Evolutionary conservation across 176 grass and related monocot genomes (phyloP).

Genomic region (Raddia distichophylla): DNA sequence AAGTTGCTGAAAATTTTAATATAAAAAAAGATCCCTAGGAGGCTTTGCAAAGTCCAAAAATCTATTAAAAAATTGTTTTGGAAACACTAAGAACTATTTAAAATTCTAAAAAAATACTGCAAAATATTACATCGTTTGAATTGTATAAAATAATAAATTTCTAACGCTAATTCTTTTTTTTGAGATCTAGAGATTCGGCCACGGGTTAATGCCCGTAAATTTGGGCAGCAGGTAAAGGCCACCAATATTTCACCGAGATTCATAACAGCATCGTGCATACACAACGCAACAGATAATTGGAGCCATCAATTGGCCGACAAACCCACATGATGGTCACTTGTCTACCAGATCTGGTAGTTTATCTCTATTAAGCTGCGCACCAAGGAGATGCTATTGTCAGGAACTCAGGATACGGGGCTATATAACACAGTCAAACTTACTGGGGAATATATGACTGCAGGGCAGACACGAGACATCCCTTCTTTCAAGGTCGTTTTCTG

Average conservation of each 20-base stretch:
- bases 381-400: slow-evolving; percentile 27
- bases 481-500: slow-evolving; percentile 21
- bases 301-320: slow-evolving; percentile 18
- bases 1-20: too few relatives aligned
- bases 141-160: too few relatives aligned
- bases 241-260: slow-evolving; percentile 25
- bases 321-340: background rate
- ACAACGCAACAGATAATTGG: slow-evolving; percentile 15
- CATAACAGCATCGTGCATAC: slow-evolving; percentile 16
- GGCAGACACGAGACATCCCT: slow-evolving; percentile 5
- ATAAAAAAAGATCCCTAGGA: too few relatives aligned
- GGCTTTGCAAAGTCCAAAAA: too few relatives aligned
- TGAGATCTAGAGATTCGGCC: background rate
- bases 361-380: slow-evolving; percentile 15
- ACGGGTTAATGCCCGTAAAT: background rate
- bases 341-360: slow-evolving; percentile 23
- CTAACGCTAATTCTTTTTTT: too few relatives aligned
- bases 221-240: background rate
- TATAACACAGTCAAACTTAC: slow-evolving; percentile 19
- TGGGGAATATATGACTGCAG: background rate
- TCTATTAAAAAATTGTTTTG: too few relatives aligned
- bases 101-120: too few relatives aligned
- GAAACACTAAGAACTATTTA: too few relatives aligned
- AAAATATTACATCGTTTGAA: too few relatives aligned
- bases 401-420: slow-evolving; percentile 33